Conservation (phyloP, 345 rosid species). For the Ceriops tagal region DNA sequence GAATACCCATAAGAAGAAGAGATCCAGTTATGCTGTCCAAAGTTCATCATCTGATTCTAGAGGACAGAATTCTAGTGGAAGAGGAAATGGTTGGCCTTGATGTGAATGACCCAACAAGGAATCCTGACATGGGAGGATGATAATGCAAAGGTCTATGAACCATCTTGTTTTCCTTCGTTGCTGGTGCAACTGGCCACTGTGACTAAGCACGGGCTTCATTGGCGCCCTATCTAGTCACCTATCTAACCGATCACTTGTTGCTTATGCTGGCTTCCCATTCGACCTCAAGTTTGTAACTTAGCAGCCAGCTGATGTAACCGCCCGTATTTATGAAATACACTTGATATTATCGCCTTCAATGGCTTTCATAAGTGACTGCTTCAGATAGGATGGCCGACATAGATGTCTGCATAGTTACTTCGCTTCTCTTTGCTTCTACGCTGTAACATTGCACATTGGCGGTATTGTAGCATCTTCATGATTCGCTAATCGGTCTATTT, state of each 20-base stretch:
- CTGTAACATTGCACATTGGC: background rate
- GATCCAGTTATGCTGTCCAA: constrained; percentile 65
- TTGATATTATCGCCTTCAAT: background rate
- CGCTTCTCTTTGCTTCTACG: background rate
- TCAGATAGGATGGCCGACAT: background rate
- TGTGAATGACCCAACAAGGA: background rate
- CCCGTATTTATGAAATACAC: background rate
- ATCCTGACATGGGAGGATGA: background rate
- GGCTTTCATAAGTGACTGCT: background rate
- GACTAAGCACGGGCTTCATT: background rate
- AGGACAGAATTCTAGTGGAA: constrained; percentile 68
- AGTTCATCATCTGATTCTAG: constrained; percentile 73
- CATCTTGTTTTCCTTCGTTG: background rate
- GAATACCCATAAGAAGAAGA: constrained; percentile 81
- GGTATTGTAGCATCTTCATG: background rate
- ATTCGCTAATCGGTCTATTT: background rate
- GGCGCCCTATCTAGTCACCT: background rate
- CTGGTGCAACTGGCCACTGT: background rate
- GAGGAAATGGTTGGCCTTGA: constrained; percentile 47
- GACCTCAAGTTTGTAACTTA: background rate
- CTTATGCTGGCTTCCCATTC: background rate
- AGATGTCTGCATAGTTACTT: constrained; percentile 1
- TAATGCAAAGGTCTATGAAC: background rate
- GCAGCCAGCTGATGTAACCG: background rate
- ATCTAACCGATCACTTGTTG: background rate